Evolutionary conservation across 768 basidiomycete genomes (phyloP).

Genomic region (Kwoniella sp.): DNA sequence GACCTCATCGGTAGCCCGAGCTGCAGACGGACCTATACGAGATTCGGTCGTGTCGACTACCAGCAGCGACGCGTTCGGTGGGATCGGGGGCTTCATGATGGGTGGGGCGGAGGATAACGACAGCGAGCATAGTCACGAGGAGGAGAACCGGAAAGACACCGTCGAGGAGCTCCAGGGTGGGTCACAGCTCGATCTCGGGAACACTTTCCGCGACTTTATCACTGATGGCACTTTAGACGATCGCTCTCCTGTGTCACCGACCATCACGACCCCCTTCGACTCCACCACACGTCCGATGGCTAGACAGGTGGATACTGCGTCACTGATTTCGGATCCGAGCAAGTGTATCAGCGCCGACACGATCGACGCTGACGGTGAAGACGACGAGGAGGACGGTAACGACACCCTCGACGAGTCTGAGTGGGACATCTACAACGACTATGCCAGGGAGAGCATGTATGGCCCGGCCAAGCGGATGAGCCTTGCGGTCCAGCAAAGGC

Average conservation of each 20-base stretch:
- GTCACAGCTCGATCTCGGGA: not conserved
- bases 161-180: constrained; percentile 18
- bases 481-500: constrained; percentile 12
- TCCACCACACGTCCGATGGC: not conserved
- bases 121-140: constrained; percentile 4
- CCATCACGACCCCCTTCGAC: constrained; percentile 7
- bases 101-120: constrained; percentile 12
- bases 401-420: constrained; percentile 16
- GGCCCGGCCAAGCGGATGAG: constrained; percentile 11
- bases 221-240: no score
- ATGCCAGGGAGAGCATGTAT: constrained; percentile 44
- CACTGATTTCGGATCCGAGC: no score
- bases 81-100: constrained; percentile 47
- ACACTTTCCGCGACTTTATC: no score
- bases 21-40: not conserved
- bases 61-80: constrained; percentile 36
- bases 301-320: no score
- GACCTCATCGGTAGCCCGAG: not conserved
- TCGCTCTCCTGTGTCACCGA: constrained; percentile 9
- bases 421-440: constrained; percentile 47
- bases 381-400: not conserved
- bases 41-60: constrained; percentile 25
- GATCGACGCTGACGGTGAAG: not conserved
- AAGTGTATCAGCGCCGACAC: not conserved
- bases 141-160: not conserved